Conservation (phyloP, 306 rosid genomes). For the Ormosia semicastrata region DNA sequence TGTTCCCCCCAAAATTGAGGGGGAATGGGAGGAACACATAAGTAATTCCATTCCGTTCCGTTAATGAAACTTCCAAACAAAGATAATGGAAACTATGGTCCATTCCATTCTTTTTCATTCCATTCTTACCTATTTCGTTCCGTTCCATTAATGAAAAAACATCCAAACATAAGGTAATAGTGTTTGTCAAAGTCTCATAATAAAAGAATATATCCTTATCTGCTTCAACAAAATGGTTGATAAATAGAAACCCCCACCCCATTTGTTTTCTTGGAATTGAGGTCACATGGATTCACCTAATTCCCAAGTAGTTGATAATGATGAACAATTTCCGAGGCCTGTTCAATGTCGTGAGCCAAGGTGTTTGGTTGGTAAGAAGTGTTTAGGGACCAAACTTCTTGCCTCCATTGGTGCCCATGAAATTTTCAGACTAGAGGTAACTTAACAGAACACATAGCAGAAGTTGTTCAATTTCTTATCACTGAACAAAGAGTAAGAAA, state of each 20-base stretch:
- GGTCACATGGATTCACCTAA: conserved; percentile 6
- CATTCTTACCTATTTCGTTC: no score
- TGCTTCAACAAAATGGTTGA: background rate
- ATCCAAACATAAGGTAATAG: no score
- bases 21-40: no score
- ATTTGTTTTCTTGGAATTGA: background rate
- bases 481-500: background rate
- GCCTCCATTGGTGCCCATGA: conserved; percentile 53
- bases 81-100: no score
- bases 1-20: no score
- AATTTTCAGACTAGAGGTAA: conserved; percentile 41
- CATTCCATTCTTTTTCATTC: no score
- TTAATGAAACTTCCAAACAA: no score
- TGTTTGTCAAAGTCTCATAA: background rate
- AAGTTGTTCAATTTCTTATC: background rate
- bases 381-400: background rate
- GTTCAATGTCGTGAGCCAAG: background rate
- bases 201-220: background rate
- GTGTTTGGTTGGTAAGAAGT: background rate
- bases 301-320: conserved; percentile 11
- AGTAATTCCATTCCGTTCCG: no score
- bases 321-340: conserved; percentile 1
- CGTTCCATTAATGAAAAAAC: no score
- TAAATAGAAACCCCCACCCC: background rate
- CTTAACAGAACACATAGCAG: background rate